phyloP scores from a whole-genome alignment of 306 rosid species.

The cucumber (Cucumis sativus) region Cucumber_9930_V3 NC_026657.2:28515501-28516000 shows the following conservation, averaged over 20 bases:
- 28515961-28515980: constrained; percentile 94
- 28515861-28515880: background rate
- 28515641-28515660: constrained; percentile 15
- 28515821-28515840: background rate
- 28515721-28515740: background rate
- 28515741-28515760: constrained; percentile 8
- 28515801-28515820: constrained; percentile 1
- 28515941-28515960: constrained; percentile 49
- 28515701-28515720: constrained; percentile 1
- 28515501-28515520: constrained; percentile 81
- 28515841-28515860: background rate
- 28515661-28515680: background rate
- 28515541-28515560: constrained; percentile 79
- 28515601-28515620: constrained; percentile 94
- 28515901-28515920: background rate
- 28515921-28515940: constrained; percentile 39
- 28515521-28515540: constrained; percentile 84
- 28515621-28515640: constrained; percentile 88
- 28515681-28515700: background rate
- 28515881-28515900: background rate
- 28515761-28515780: background rate
- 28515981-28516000: constrained; percentile 50
- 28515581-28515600: constrained; percentile 77
- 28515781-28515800: constrained; percentile 9
- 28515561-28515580: constrained; percentile 92